Evolutionary conservation across 345 rosid species (phyloP), one percentile per base, ranked within the genome.

Genomic region (Aquilaria yunnanensis): DNA sequence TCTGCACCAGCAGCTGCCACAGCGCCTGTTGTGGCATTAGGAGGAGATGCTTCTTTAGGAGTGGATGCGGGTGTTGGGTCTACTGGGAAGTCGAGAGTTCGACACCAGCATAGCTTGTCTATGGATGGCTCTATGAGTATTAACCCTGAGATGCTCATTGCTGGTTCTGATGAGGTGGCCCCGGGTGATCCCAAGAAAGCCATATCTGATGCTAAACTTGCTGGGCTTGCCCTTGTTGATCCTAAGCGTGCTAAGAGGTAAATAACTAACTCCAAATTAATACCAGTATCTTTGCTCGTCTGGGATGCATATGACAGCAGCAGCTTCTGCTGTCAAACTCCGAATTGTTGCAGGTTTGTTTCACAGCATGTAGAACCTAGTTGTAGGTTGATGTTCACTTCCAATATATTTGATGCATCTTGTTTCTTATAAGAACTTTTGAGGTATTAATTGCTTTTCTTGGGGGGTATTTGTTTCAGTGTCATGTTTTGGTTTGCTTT

Each of bases 171-270:
- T 51, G 96, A 82, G 9, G 75, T 48, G 11, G 70, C 81, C 34
- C 14, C 61, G 0, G 70, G 72, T 51, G 92, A 88, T 72, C 47
- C 80, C 59, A 91, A 88, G 85, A 91, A 91, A 70, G 83, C 88
- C 6, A 74, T 86, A 70, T 86, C 97, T 63, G 88, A 96, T 67
- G 74, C 92, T 59, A 88, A 91, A 80, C 97, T 91, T 73, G 92
- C 97, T 34, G 96, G 88, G 81, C 96, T 91, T 71, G 94, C 97
- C 48, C 86, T 85, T 50, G 64, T 85, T 37, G 97, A 91, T 72
- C 97, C 97, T 14, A 91, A 82, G 71, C 94, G 94, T 32, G 97
- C 97, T 13, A 88, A 88, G 72, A 86, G 96, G 97, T 90, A 37
- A 5, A 9, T 37, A 5, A 0, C 43, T 37, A 9, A 37, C 2